Conservation (phyloP, 768 basidiomycete genomes). For the Tephrocybe sp. region DNA sequence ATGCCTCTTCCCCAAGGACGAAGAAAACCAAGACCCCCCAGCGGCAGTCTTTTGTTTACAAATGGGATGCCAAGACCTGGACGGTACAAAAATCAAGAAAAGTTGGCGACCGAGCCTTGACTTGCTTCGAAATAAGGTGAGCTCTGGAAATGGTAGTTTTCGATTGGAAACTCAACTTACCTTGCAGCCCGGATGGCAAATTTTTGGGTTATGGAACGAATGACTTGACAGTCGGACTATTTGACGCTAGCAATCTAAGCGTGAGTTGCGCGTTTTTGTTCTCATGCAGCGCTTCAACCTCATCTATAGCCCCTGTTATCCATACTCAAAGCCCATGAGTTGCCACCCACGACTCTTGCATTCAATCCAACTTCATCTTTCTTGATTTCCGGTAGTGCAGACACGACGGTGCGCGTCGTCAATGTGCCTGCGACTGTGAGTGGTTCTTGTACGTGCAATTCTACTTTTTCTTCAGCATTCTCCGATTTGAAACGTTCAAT, state of each 20-base stretch:
- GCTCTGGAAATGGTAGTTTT: slow-evolving; percentile 15
- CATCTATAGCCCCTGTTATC: slow-evolving; percentile 69
- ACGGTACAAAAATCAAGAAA: slow-evolving; percentile 63
- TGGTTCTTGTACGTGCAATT: slow-evolving; percentile 46
- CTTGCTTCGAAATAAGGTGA: slow-evolving; percentile 87
- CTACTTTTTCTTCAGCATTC: neutral
- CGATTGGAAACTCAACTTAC: neutral
- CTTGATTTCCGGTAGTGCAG: slow-evolving; percentile 87
- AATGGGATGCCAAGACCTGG: slow-evolving; percentile 77
- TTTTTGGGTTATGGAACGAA: slow-evolving; percentile 85
- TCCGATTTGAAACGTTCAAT: neutral
- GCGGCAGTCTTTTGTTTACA: slow-evolving; percentile 61
- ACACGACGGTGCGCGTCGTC: slow-evolving; percentile 81
- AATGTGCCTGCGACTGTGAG: slow-evolving; percentile 59
- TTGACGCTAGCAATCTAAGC: slow-evolving; percentile 74
- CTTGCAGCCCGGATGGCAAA: slow-evolving; percentile 70
- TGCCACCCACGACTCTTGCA: slow-evolving; percentile 84
- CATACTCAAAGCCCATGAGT: slow-evolving; percentile 93
- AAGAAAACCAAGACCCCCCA: slow-evolving; percentile 50
- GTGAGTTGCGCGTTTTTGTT: slow-evolving; percentile 39
- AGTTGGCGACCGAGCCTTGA: slow-evolving; percentile 75
- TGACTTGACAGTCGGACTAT: slow-evolving; percentile 78
- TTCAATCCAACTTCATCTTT: slow-evolving; percentile 85
- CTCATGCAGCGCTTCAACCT: slow-evolving; percentile 2
- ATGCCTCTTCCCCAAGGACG: slow-evolving; percentile 60